A percentile compares a stretch with the other conserved stretches of the same genome.
These are phyloP conservation scores for Amaranthus hypochondriacus DNA, from an alignment of 148 eudicot species.

Conservation along the genomic window DNA sequence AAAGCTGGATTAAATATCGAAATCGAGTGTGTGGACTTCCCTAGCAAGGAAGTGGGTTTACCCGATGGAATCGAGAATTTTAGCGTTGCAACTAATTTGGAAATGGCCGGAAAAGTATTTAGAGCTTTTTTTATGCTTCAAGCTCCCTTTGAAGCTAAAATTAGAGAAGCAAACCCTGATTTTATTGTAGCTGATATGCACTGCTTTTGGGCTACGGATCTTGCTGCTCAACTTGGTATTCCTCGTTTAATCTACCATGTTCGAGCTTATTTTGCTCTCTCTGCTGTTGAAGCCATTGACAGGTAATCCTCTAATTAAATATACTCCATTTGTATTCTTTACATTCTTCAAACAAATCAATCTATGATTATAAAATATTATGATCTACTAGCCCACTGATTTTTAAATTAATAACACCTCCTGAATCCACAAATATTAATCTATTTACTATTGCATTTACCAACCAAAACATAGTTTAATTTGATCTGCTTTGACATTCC, in stretches of 20 bases:
- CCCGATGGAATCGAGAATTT: not conserved
- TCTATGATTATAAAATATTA: too few species aligned
- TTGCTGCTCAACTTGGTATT: not conserved
- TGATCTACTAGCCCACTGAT: too few species aligned
- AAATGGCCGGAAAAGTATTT: not conserved
- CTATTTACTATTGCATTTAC: too few species aligned
- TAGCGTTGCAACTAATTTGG: not conserved
- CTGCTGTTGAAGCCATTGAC: not conserved
- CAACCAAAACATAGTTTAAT: too few species aligned
- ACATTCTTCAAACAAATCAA: too few species aligned
- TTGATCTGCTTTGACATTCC: too few species aligned
- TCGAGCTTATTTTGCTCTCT: not conserved
- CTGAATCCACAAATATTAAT: too few species aligned
- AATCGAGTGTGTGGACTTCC: not conserved
- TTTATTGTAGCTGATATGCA: slow-evolving; percentile 14
- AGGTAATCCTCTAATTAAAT: not conserved
- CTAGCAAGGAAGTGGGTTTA: not conserved
- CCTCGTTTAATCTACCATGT: slow-evolving; percentile 8
- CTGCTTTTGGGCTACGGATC: slow-evolving; percentile 11
- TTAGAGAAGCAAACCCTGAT: not conserved
- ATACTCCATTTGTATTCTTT: too few species aligned
- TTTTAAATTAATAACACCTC: too few species aligned
- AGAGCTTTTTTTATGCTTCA: slow-evolving; percentile 11
- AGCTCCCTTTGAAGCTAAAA: not conserved
- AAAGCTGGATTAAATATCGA: not conserved